phyloP scores from a whole-genome alignment of 345 rosid species.

The Durio zibethinus region DNA sequence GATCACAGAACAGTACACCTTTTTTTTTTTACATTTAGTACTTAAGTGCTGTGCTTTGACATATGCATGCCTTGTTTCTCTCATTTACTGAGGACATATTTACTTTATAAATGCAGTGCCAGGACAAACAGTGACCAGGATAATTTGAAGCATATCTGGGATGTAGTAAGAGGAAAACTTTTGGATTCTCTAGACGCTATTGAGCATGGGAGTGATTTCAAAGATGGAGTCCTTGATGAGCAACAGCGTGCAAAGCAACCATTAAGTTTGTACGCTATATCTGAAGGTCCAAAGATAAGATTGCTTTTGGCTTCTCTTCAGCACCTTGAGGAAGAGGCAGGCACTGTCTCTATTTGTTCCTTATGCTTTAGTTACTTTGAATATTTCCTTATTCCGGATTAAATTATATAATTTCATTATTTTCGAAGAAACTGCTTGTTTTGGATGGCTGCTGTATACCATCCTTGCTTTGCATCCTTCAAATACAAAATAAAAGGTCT shows the following conservation, averaged over 20 bases:
- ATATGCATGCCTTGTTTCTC: conserved; percentile 8
- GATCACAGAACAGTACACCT: background rate
- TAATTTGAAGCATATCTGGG: conserved; percentile 49
- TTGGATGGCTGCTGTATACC: background rate
- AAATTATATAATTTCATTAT: background rate
- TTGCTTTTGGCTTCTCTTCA: conserved; percentile 71
- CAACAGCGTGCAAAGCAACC: conserved; percentile 42
- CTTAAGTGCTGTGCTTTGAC: conserved; percentile 5
- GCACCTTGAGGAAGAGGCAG: conserved; percentile 77
- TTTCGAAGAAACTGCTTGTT: conserved; percentile 4
- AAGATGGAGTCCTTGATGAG: conserved; percentile 43
- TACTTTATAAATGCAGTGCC: conserved; percentile 30
- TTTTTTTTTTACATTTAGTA: background rate
- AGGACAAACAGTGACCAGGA: conserved; percentile 37
- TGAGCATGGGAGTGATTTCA: conserved; percentile 38
- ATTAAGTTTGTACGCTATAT: conserved; percentile 61
- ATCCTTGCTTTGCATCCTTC: background rate
- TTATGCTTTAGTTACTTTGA: conserved; percentile 1
- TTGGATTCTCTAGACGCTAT: conserved; percentile 58
- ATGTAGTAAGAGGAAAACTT: conserved; percentile 60
- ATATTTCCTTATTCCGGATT: background rate
- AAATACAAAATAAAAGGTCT: background rate
- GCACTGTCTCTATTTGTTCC: conserved; percentile 36
- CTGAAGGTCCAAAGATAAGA: conserved; percentile 63
- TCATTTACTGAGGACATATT: conserved; percentile 5